Conservation (phyloP, 1,139 yeast genomes). For the Groenewaldozyma auringiensis region DNA sequence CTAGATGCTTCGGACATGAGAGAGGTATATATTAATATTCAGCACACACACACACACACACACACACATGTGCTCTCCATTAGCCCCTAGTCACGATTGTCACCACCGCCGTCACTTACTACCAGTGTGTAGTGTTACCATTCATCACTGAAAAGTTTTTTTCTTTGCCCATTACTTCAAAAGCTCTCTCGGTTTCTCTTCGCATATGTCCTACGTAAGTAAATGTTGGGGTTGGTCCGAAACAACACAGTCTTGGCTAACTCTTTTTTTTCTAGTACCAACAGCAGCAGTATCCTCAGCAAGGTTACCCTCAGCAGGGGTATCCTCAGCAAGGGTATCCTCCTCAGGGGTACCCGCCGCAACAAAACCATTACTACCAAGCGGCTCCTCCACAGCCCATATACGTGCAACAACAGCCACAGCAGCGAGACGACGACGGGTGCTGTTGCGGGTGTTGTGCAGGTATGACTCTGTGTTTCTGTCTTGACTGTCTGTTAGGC, state of each 20-base stretch:
- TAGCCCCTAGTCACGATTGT: too few species aligned
- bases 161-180: too few species aligned
- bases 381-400: conserved; percentile 22
- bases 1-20: too few species aligned
- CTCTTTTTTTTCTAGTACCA: too few species aligned
- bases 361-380: conserved; percentile 20
- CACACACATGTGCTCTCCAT: too few species aligned
- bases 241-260: too few species aligned
- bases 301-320: conserved; percentile 21
- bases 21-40: too few species aligned
- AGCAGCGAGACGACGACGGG: conserved; percentile 17
- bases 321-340: conserved; percentile 22
- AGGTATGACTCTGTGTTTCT: conserved; percentile 28
- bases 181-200: neutral
- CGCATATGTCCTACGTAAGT: conserved; percentile 19
- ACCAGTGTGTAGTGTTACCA: too few species aligned
- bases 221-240: too few species aligned
- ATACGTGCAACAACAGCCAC: conserved; percentile 27
- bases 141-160: too few species aligned
- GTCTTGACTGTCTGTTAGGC: conserved; percentile 15
- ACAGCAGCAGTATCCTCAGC: conserved; percentile 2
- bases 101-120: too few species aligned
- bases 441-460: conserved; percentile 32
- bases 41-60: too few species aligned
- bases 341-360: conserved; percentile 11